These are phyloP conservation scores for Polyporus arcularius DNA, from an alignment of 768 basidiomycete species.

Conservation along the genomic window DNA sequence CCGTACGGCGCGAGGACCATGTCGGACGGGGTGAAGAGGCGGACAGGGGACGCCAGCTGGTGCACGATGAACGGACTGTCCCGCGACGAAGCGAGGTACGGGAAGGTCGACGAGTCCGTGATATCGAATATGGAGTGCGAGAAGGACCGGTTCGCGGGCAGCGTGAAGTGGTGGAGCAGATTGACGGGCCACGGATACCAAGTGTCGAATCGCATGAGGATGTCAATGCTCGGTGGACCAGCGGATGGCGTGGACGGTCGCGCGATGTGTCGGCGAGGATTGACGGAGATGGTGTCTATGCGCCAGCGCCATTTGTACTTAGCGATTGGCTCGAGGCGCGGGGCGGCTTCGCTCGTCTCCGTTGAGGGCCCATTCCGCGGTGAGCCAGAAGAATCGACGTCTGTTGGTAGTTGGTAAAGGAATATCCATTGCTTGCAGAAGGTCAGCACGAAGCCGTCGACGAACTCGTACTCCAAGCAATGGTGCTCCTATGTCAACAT, in stretches of 20 bases:
- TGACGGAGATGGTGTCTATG: conserved; percentile 52
- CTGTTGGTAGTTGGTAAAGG: conserved; percentile 28
- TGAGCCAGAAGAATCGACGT: conserved; percentile 19
- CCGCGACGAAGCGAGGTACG: conserved; percentile 16
- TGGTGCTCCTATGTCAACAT: conserved; percentile 35
- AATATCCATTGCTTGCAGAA: conserved; percentile 37
- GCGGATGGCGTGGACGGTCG: too few species aligned
- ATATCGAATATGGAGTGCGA: background rate
- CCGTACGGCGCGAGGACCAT: conserved; percentile 59
- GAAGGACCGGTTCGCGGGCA: conserved; percentile 45
- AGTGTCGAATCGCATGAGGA: conserved; percentile 62
- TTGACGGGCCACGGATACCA: conserved; percentile 71
- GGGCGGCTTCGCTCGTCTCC: conserved; percentile 5
- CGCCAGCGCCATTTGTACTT: conserved; percentile 55
- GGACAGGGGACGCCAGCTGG: conserved; percentile 39
- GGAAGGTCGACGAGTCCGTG: conserved; percentile 5
- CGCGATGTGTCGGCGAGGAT: conserved; percentile 30
- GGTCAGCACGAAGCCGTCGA: conserved; percentile 46
- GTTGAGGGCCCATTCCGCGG: conserved; percentile 10
- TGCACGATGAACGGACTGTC: conserved; percentile 18
- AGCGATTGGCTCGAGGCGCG: conserved; percentile 44
- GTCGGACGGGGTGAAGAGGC: conserved; percentile 55
- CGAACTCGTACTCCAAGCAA: conserved; percentile 44
- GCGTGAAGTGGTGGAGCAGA: conserved; percentile 60
- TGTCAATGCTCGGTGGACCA: conserved; percentile 39